Base-by-base conservation (phyloP, 768 basidiomycete genomes). In the Scleroderma citrinum region DNA sequence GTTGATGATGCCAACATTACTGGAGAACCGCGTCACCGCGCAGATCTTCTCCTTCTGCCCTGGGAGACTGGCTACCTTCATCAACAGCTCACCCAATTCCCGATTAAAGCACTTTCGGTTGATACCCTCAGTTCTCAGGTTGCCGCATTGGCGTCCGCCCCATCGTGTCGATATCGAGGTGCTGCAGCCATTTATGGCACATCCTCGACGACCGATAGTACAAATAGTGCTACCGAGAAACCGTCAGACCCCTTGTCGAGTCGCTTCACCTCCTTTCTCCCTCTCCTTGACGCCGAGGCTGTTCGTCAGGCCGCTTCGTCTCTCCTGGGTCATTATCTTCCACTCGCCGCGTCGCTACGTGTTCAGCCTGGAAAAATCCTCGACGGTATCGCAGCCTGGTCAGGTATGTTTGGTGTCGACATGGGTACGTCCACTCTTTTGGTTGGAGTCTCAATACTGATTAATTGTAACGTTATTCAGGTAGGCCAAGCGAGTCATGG, bases 1-100 rank as follows among this genome's bases (percentile, higher is more conserved):
- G 19, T 7, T 17, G 8, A 30, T 2, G 26, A 2, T 12, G 31
- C 32, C 1, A 37, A 43, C 10, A 34, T 13, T n/a, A 19, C 38
- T 20, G 30, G 6, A 8, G 2, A 32, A 12, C 20, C 43, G 5
- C 34, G 44, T 35, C 30, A 10, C 3, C 78, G 87, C 46, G 89
- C 87, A 2, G 92, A 96, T 65, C 66, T 93, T 35, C 75, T 94
- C 26, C 72, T 93, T 31, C 70, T 86, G 13, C 85, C 87, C 13
- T 92, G 84, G 77, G 93, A 97, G 62, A 65, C 75, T 32, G 77
- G 75, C 14, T 94, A 85, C 62, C 69, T 85, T 51, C 72, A 73
- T 11, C 75, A 74, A 69, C 71, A 81, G 54, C 71, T 94, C 42
- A 71, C 72, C 13, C 74, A 77, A 38, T 76, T 95, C 34, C 87